These are phyloP conservation scores for Nemophila menziesii DNA, from an alignment of 257 asterid species.

Conservation along the genomic window DNA sequence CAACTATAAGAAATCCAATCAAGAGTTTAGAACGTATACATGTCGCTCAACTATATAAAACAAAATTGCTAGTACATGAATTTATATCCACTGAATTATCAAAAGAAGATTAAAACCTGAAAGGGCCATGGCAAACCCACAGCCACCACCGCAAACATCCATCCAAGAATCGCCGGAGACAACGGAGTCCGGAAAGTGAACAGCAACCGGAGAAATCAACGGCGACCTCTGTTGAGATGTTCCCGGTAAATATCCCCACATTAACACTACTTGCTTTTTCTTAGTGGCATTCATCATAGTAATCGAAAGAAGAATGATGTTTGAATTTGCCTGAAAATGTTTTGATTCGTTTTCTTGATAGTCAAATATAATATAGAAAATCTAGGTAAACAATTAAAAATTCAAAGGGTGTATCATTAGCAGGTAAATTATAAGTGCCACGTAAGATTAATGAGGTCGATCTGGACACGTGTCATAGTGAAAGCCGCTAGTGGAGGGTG, in stretches of 20 bases:
- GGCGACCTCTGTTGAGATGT: conserved; percentile 29
- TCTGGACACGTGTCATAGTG: conserved; percentile 30
- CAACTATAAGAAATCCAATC: too few species aligned
- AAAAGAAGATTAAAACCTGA: conserved; percentile 28
- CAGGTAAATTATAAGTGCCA: conserved; percentile 32
- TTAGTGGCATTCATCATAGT: conserved; percentile 3
- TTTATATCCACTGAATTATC: conserved; percentile 2
- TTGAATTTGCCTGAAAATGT: not conserved
- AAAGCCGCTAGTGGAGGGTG: conserved; percentile 6
- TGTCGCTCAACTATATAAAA: too few species aligned
- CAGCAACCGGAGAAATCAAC: conserved; percentile 33
- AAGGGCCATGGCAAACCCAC: conserved; percentile 70
- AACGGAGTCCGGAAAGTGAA: conserved; percentile 28
- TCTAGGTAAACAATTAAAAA: not conserved
- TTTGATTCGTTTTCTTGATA: not conserved
- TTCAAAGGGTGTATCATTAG: conserved; percentile 42
- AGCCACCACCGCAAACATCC: conserved; percentile 71
- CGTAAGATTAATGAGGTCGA: conserved; percentile 25
- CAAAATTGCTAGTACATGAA: too few species aligned
- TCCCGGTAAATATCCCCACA: conserved; percentile 80
- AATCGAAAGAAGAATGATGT: not conserved
- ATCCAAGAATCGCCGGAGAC: conserved; percentile 43
- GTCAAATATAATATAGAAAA: not conserved
- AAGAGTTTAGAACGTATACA: too few species aligned
- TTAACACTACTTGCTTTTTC: conserved; percentile 37